Evolutionary conservation across 495 filamentous ascomycete species (phyloP), one percentile per base, ranked within the genome.

Genomic region (Neurospora tetraspora): DNA sequence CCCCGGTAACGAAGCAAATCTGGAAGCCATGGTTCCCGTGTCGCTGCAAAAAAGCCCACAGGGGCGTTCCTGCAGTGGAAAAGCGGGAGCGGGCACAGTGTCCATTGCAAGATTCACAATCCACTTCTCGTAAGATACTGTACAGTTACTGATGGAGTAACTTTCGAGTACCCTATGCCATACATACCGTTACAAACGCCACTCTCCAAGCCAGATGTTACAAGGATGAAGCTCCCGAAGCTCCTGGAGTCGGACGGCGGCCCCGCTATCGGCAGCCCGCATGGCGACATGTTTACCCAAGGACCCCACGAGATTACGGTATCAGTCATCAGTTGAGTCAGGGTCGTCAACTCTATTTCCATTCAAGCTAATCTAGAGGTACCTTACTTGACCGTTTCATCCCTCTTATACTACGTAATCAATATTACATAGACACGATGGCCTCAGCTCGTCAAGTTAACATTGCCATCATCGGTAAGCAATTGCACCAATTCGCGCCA

Each of bases 391-490:
- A 38, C 23, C 16, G n/a, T 43, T 69, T n/a, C 71, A 42, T 69
- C 47, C 47, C 20, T 69, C 43, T 36, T 38, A 37, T 37, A 68
- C 40, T 47, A 34, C 34, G 43, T 61, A 38, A 34, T 68, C 27
- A 20, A n/a, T 20, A 71, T 42, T 65, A 12, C 42, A 53, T 23
- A 73, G 36, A 53, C n/a, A 76, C 39, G 71, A 80, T 80, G 79
- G 74, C 76, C 72, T 65, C 79, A 5, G 75, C 73, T 31, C 71
- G 74, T 31, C 79, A 80, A 43, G 74, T 80, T 10, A 77, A 79
- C 74, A 79, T 80, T 73, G 79, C 79, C 70, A 74, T 80, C 70
- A 80, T 80, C 36, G 79, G 79, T 80, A 76, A 38, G 75, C 18
- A 71, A 16, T 61, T 16, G 16, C 47, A 31, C 47, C 47, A 31